Percentiles rank a stretch among this genome's conserved stretches.
Conservation (phyloP, 768 basidiomycete species). For the Tylopilus sp. region DNA sequence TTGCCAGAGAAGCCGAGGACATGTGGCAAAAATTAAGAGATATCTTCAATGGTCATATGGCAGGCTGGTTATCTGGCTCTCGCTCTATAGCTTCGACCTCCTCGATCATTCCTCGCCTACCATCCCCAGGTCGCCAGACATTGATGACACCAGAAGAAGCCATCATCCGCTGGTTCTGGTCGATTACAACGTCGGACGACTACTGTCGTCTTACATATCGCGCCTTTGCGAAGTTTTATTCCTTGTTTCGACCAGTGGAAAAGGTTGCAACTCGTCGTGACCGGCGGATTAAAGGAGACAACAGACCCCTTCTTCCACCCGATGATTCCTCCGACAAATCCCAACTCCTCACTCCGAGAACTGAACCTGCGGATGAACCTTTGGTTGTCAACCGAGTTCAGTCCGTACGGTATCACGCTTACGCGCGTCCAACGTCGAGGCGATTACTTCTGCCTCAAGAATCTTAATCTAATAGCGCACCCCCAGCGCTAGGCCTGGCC, state of each 20-base stretch:
- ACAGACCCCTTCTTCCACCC: slow-evolving; percentile 9
- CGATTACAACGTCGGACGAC: slow-evolving; percentile 13
- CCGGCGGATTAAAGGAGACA: slow-evolving; percentile 8
- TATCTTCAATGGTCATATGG: slow-evolving; percentile 20
- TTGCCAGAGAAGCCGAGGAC: slow-evolving; percentile 17
- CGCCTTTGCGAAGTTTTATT: neutral
- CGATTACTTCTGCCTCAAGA: slow-evolving; percentile 20
- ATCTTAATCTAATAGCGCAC: neutral
- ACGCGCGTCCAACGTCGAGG: slow-evolving; percentile 13
- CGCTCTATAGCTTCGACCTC: slow-evolving; percentile 4
- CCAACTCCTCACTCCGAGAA: neutral
- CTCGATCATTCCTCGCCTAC: slow-evolving; percentile 26
- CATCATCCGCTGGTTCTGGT: slow-evolving; percentile 22
- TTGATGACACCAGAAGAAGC: slow-evolving; percentile 15
- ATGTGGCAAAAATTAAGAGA: slow-evolving; percentile 18
- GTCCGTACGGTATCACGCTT: slow-evolving; percentile 15
- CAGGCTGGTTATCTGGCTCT: neutral
- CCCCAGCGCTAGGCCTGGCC: too few species aligned
- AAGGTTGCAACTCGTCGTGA: neutral
- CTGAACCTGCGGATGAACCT: slow-evolving; percentile 15
- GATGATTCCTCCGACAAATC: slow-evolving; percentile 13
- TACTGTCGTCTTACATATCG: neutral
- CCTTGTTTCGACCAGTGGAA: neutral
- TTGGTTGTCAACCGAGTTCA: slow-evolving; percentile 1
- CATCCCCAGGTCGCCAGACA: slow-evolving; percentile 22